phyloP scores from a whole-genome alignment of 169 alveolate species.

The Theileria parva region DNA sequence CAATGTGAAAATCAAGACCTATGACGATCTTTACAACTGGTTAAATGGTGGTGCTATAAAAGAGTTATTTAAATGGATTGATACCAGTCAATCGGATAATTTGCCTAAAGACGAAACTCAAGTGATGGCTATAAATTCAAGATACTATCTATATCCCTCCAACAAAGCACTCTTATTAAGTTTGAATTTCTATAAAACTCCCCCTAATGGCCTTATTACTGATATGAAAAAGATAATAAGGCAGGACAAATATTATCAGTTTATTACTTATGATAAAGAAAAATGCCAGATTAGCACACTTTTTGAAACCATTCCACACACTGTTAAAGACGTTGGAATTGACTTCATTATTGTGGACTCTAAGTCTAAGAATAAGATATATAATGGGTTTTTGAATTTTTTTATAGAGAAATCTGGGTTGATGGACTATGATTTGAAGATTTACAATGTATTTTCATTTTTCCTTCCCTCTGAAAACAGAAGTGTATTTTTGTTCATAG shows the following conservation, averaged over 20 bases:
- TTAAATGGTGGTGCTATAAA: conserved; percentile 23
- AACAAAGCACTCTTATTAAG: conserved; percentile 7
- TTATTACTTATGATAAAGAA: background rate
- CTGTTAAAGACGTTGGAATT: conserved; percentile 15
- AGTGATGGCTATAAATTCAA: conserved; percentile 12
- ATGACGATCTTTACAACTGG: conserved; percentile 45
- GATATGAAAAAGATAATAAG: conserved; percentile 16
- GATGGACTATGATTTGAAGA: conserved; percentile 22
- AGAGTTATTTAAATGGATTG: conserved; percentile 1
- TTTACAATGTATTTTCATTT: conserved; percentile 24
- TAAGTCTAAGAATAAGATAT: conserved; percentile 23
- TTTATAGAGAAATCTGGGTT: conserved; percentile 37
- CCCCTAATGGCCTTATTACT: conserved; percentile 4
- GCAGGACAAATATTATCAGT: background rate
- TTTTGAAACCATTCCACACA: conserved; percentile 47
- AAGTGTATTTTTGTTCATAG: conserved; percentile 5
- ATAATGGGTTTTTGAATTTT: conserved; percentile 21
- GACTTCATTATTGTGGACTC: conserved; percentile 40
- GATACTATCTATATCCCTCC: conserved; percentile 33
- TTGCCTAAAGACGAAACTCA: background rate
- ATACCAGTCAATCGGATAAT: conserved; percentile 2
- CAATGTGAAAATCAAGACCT: conserved; percentile 11
- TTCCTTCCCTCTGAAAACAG: conserved; percentile 23
- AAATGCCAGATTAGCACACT: conserved; percentile 22
- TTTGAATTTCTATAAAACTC: conserved; percentile 9